Conservation (phyloP, 2,329 filamentous ascomycete genomes). For the Mycosphaerella sp. region DNA sequence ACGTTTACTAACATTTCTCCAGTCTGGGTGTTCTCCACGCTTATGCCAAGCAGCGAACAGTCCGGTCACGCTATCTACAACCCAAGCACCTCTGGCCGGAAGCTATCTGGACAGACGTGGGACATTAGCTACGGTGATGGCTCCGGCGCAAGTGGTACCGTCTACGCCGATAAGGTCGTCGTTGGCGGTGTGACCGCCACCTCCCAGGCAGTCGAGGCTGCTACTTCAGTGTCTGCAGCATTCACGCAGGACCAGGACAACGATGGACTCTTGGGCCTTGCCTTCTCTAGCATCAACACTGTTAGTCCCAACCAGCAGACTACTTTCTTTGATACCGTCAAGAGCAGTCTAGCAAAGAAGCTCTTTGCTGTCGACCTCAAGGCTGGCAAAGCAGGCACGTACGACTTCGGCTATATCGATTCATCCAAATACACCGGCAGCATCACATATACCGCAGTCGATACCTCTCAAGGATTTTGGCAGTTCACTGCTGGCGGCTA, state of each 20-base stretch:
- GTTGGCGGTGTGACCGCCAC: constrained; percentile 55
- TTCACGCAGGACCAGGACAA: constrained; percentile 49
- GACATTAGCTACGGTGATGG: constrained; percentile 60
- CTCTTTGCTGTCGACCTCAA: constrained; percentile 55
- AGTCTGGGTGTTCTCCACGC: constrained; percentile 62
- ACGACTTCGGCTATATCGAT: constrained; percentile 57
- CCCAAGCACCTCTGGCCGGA: constrained; percentile 38
- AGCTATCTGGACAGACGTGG: constrained; percentile 21
- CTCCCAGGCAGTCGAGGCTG: constrained; percentile 60
- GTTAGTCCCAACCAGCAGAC: constrained; percentile 45
- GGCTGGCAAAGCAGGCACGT: constrained; percentile 47
- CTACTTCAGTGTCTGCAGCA: constrained; percentile 49
- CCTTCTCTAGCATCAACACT: constrained; percentile 55
- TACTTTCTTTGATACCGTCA: constrained; percentile 57
- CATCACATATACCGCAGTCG: constrained; percentile 52
- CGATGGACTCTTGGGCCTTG: constrained; percentile 56
- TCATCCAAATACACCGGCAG: constrained; percentile 48
- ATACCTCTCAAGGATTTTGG: constrained; percentile 58
- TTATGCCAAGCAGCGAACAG: constrained; percentile 47
- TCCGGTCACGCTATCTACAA: constrained; percentile 54
- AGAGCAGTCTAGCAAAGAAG: constrained; percentile 44
- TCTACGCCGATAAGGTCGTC: constrained; percentile 59
- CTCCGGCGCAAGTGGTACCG: constrained; percentile 55
- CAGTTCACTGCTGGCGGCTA: constrained; percentile 53
- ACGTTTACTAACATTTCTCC: neutral